Evolutionary conservation across 2,329 filamentous ascomycete genomes (phyloP), one percentile per base, ranked within the genome.

Genomic region (Colletotrichum magnum): DNA sequence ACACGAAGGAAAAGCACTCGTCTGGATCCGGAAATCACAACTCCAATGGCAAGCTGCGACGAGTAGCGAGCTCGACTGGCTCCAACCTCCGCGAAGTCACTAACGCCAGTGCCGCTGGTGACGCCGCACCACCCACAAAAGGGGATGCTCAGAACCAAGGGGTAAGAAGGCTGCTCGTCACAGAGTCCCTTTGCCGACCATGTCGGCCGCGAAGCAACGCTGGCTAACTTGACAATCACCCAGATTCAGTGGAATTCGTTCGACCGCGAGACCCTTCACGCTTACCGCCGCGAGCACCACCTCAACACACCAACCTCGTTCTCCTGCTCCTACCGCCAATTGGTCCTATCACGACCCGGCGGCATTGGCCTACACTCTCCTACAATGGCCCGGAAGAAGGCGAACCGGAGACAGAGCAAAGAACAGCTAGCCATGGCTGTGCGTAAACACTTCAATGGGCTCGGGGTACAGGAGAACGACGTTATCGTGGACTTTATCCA

Each of bases 371-470:
- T 88, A 69, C 88, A 90, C 79, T 94, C 92, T 16, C 93, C 93
- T 6, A 94, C 92, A 26, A 94, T 94, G 89, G 89, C 90, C 51
- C 84, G 91, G 67, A 87, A 86, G 73, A 89, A 88, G 72, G 84
- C 89, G 54, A 86, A 90, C 75, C 84, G 90, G 60, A 86, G 92
- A 63, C 90, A 94, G 77, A 88, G 87, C 75, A 93, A 93, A 77
- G 90, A 94, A 45, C 88, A 93, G 72, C 84, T 97, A 63, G 92
- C 92, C 9, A 86, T 90, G 72, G 86, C 89, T 2, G 92, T 95
- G 57, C 87, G 93, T 72, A 95, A 94, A 78, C 93, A 96, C 80
- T 96, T 96, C 82, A 96, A 96, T 77, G 90, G 89, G 41, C 86
- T 93, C 72, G 92, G 92, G 16, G 89, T 95, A 48, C 91, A 90